phyloP scores from a whole-genome alignment of 2,329 filamentous ascomycete genomes.

The Ophiostoma triangulosporum region DNA sequence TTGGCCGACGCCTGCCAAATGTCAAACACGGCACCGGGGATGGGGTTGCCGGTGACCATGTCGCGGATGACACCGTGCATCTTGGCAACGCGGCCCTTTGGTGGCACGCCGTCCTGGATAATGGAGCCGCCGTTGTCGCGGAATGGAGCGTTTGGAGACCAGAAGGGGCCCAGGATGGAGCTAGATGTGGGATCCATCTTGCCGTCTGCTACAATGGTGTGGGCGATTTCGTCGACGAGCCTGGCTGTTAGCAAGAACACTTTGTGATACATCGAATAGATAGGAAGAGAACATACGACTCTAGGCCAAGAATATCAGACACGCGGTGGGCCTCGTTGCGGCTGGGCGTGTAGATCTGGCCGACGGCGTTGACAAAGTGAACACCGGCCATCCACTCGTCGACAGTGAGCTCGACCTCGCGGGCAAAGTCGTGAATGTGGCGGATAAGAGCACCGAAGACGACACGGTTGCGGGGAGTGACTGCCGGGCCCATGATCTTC shows the following conservation, averaged over 20 bases:
- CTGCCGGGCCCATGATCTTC: conserved; percentile 59
- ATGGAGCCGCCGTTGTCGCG: conserved; percentile 59
- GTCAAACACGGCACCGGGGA: conserved; percentile 55
- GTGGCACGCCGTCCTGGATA: conserved; percentile 34
- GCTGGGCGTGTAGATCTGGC: conserved; percentile 53
- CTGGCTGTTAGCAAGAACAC: conserved; percentile 17
- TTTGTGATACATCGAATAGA: neutral
- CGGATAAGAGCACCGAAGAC: conserved; percentile 55
- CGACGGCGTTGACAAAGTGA: conserved; percentile 48
- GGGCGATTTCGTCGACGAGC: conserved; percentile 71
- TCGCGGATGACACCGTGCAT: conserved; percentile 48
- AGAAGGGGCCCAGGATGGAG: conserved; percentile 77
- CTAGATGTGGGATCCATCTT: conserved; percentile 51
- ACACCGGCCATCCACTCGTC: conserved; percentile 63
- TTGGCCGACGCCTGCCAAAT: conserved; percentile 70
- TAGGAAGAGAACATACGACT: conserved; percentile 33
- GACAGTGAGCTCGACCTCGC: conserved; percentile 65
- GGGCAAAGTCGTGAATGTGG: conserved; percentile 70
- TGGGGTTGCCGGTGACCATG: conserved; percentile 46
- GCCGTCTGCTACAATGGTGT: conserved; percentile 39
- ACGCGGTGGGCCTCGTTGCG: conserved; percentile 64
- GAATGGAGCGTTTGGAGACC: conserved; percentile 57
- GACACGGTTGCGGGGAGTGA: conserved; percentile 51
- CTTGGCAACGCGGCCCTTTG: conserved; percentile 25
- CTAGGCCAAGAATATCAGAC: conserved; percentile 60